These are phyloP conservation scores for Hawksworthiomyces lignivorus DNA, from an alignment of 2,329 filamentous ascomycete species.

Conservation along the genomic window DNA sequence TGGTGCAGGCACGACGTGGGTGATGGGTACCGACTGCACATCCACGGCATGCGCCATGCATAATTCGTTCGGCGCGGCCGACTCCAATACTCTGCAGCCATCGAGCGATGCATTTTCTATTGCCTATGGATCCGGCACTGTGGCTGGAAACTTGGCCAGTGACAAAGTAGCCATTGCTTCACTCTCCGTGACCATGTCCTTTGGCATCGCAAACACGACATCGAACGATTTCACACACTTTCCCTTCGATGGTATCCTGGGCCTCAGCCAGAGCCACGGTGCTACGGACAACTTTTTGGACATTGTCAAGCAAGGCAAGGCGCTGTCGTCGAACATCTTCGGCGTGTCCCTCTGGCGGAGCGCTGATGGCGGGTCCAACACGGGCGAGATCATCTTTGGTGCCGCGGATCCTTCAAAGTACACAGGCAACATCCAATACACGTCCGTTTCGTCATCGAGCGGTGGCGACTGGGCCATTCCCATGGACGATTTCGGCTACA, in stretches of 20 bases:
- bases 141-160: slow-evolving; percentile 56
- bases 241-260: slow-evolving; percentile 82
- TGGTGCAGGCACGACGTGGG: slow-evolving; percentile 69
- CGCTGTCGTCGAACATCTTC: slow-evolving; percentile 58
- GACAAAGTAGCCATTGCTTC: slow-evolving; percentile 63
- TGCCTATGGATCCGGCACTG: slow-evolving; percentile 68
- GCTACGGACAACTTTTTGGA: slow-evolving; percentile 61
- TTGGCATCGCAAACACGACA: slow-evolving; percentile 65
- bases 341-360: slow-evolving; percentile 63
- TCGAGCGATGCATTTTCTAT: slow-evolving; percentile 53
- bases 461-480: slow-evolving; percentile 65
- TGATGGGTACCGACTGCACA: slow-evolving; percentile 65
- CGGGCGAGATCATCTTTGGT: slow-evolving; percentile 74
- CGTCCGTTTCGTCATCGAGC: slow-evolving; percentile 38
- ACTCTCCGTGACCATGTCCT: slow-evolving; percentile 54
- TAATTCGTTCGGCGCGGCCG: slow-evolving; percentile 56
- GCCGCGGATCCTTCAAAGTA: slow-evolving; percentile 59
- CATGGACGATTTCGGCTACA: slow-evolving; percentile 56
- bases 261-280: slow-evolving; percentile 58
- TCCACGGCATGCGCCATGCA: slow-evolving; percentile 61
- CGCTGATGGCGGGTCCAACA: slow-evolving; percentile 56
- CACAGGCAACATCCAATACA: slow-evolving; percentile 61
- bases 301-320: slow-evolving; percentile 45
- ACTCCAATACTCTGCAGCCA: slow-evolving; percentile 57
- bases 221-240: slow-evolving; percentile 70